Evolutionary conservation across 176 grass and related monocot genomes (phyloP), one percentile per base, ranked within the genome.

Genomic region (Carex parvula): DNA sequence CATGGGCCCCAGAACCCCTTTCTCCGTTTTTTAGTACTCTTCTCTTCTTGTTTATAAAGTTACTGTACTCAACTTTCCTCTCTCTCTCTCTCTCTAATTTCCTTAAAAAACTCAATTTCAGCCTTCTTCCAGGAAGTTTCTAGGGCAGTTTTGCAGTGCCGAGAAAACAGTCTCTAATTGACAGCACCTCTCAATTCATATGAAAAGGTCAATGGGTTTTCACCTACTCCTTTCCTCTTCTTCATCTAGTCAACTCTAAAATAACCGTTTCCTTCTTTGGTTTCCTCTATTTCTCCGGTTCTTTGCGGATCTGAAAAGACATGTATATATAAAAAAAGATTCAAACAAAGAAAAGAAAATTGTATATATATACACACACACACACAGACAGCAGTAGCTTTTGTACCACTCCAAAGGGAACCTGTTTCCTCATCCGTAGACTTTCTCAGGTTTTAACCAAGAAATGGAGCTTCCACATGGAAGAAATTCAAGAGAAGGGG

Each of bases 41-140:
- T 54, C 60, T 39, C 37, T 39, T 39, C 37, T 82, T 68, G 14
- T 82, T 82, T 82, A 82, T 82, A 82, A 82, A 82, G 61, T 24
- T 53, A 82, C 80, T 82, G 80, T 64, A 67, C 80, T 39, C 20
- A 52, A 59, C 44, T 68, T 83, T 83, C 61, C 80, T 64, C 59
- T 81, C 79, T 81, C 79, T 81, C 58, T 81, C 79, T 64, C 58
- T 65, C 79, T 65, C 60, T 52, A 62, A 83, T 52, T 67, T 65
- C 80, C 60, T 83, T 10, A 83, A 83, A 81, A 54, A 83, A 68
- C 60, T 83, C 80, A 83, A 83, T 48, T 77, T n/a, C 61, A 68
- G 80, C 60, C 80, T 81, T 81, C 60, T 83, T 83, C 80, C 39
- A 41, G 39, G 80, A 83, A 83, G 80, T 67, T 83, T 83, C 80